Conservation (phyloP, 2,329 filamentous ascomycete genomes). For the Alternaria sp. region DNA sequence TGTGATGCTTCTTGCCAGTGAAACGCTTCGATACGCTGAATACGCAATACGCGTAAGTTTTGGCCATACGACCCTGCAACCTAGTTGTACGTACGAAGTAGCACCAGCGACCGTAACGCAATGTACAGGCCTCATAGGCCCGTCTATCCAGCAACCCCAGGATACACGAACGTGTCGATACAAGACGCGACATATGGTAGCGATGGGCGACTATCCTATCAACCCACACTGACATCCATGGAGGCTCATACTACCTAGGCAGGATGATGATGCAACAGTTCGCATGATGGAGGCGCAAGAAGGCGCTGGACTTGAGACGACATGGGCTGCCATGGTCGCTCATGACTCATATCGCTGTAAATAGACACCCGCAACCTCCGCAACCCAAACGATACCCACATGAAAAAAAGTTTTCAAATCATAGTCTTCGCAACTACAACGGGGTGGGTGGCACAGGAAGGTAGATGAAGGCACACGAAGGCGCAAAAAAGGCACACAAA, state of each 20-base stretch:
- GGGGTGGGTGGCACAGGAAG: too few relatives aligned
- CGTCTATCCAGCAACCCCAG: not conserved
- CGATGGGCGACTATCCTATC: not conserved
- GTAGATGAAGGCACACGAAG: too few relatives aligned
- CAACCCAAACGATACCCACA: too few relatives aligned
- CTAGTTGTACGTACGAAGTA: not conserved
- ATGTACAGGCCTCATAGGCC: not conserved
- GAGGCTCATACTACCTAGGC: not conserved
- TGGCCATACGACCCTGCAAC: not conserved
- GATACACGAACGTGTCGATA: not conserved
- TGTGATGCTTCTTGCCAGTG: not conserved
- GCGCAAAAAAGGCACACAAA: too few relatives aligned
- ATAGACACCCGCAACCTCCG: too few relatives aligned
- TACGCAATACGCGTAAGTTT: constrained; percentile 7
- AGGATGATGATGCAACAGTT: not conserved
- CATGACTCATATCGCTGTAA: not conserved
- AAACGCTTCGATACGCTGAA: not conserved
- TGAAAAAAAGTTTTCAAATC: too few relatives aligned
- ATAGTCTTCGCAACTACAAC: too few relatives aligned
- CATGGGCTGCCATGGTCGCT: not conserved
- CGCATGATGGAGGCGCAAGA: not conserved
- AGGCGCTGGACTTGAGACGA: not conserved
- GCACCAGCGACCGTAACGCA: not conserved
- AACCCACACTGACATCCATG: not conserved
- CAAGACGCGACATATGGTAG: not conserved